phyloP scores from a whole-genome alignment of 345 rosid species.

The Firmiana major region DNA sequence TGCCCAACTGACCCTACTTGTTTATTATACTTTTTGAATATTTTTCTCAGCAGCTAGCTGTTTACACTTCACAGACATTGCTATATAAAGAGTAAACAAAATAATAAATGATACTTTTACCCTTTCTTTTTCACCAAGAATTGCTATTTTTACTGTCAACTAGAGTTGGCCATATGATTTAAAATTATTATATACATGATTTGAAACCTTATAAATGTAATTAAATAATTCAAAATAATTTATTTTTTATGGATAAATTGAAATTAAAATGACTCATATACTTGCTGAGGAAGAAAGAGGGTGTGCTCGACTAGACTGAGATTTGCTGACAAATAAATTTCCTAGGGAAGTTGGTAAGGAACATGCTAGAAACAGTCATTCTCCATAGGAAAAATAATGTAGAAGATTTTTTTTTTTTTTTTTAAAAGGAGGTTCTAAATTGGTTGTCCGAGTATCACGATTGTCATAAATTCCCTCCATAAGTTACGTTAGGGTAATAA shows the following conservation, averaged over 20 bases:
- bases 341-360: not conserved
- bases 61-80: slow-evolving; percentile 1
- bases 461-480: slow-evolving; percentile 20
- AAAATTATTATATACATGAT: too few relatives aligned
- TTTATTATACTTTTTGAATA: not conserved
- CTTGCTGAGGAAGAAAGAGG: too few relatives aligned
- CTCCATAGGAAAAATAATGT: not conserved
- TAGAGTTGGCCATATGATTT: too few relatives aligned
- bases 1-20: not conserved
- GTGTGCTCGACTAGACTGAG: not conserved
- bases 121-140: not conserved
- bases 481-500: not conserved
- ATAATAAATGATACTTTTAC: not conserved
- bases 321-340: not conserved
- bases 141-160: too few relatives aligned
- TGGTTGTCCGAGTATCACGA: slow-evolving; percentile 23
- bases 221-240: too few relatives aligned
- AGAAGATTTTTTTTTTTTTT: not conserved
- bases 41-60: not conserved
- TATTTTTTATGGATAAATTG: too few relatives aligned
- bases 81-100: not conserved
- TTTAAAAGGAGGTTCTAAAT: not conserved
- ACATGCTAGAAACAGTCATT: not conserved
- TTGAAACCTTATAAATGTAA: too few relatives aligned
- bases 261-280: too few relatives aligned